These are phyloP conservation scores for Echites panduratus DNA, from an alignment of 257 asterid species.

Conservation along the genomic window DNA sequence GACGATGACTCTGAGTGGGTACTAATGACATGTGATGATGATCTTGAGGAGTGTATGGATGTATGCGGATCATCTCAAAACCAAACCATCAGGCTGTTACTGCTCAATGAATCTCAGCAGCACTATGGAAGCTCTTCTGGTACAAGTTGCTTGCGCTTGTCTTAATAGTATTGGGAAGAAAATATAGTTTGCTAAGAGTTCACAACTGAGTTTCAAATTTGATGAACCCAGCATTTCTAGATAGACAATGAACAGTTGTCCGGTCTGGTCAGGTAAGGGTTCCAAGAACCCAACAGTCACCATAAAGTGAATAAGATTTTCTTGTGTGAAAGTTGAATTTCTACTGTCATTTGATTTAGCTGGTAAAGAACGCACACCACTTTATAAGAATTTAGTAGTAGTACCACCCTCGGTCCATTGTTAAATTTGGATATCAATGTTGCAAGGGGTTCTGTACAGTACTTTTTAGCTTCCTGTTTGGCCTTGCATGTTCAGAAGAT, in stretches of 20 bases:
- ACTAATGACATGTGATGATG: constrained; percentile 76
- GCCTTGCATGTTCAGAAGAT: not conserved
- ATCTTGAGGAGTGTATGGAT: constrained; percentile 76
- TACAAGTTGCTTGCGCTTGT: constrained; percentile 25
- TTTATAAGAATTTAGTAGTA: not conserved
- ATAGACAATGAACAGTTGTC: not conserved
- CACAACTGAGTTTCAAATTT: not conserved
- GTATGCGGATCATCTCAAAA: constrained; percentile 38
- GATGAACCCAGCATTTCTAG: not conserved
- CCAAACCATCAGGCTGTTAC: constrained; percentile 57
- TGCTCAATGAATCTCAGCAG: constrained; percentile 34
- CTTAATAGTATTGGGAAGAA: not conserved
- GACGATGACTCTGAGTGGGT: constrained; percentile 96
- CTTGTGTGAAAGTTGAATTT: not conserved
- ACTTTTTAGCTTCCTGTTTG: not conserved
- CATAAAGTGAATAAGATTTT: not conserved
- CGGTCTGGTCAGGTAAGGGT: no score
- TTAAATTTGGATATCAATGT: not conserved
- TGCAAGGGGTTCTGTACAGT: not conserved
- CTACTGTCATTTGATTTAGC: not conserved
- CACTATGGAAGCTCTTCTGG: constrained; percentile 42
- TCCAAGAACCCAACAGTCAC: not conserved
- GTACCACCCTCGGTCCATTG: not conserved
- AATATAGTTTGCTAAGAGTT: not conserved
- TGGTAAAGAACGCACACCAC: not conserved